Evolutionary conservation across 2,329 filamentous ascomycete species (phyloP).

Genomic region (Mariannaea sp.): DNA sequence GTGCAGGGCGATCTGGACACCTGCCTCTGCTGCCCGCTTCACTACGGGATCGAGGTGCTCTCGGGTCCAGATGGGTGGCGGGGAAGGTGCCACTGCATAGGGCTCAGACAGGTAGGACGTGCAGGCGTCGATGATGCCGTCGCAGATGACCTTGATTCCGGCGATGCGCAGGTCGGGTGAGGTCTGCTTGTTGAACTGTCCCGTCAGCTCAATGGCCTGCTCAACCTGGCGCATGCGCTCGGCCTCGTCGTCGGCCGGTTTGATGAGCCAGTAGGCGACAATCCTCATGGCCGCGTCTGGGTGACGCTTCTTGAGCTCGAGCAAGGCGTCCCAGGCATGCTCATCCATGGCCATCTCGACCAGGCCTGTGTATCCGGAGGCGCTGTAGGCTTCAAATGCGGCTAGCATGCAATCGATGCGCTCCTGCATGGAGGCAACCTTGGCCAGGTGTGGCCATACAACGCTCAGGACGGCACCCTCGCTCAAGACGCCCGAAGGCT

Average conservation of each 20-base stretch:
- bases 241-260: conserved; percentile 49
- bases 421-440: conserved; percentile 53
- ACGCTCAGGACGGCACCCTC: conserved; percentile 58
- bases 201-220: conserved; percentile 52
- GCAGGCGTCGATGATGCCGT: conserved; percentile 67
- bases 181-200: conserved; percentile 41
- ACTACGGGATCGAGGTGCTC: conserved; percentile 60
- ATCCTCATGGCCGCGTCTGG: conserved; percentile 49
- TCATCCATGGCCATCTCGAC: conserved; percentile 68
- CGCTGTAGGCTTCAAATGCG: conserved; percentile 55
- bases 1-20: conserved; percentile 65
- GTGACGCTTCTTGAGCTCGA: conserved; percentile 46
- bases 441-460: conserved; percentile 60
- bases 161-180: conserved; percentile 54
- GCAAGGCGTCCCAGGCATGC: conserved; percentile 56
- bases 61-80: conserved; percentile 58
- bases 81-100: conserved; percentile 52
- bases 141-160: conserved; percentile 67
- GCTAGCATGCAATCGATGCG: conserved; percentile 53
- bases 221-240: conserved; percentile 53
- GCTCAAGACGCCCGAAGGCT: conserved; percentile 54
- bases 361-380: conserved; percentile 59
- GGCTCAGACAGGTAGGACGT: conserved; percentile 63
- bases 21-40: conserved; percentile 53
- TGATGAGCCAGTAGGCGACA: conserved; percentile 62